phyloP scores from a whole-genome alignment of 768 basidiomycete species.

The Tylopilus sp. region DNA sequence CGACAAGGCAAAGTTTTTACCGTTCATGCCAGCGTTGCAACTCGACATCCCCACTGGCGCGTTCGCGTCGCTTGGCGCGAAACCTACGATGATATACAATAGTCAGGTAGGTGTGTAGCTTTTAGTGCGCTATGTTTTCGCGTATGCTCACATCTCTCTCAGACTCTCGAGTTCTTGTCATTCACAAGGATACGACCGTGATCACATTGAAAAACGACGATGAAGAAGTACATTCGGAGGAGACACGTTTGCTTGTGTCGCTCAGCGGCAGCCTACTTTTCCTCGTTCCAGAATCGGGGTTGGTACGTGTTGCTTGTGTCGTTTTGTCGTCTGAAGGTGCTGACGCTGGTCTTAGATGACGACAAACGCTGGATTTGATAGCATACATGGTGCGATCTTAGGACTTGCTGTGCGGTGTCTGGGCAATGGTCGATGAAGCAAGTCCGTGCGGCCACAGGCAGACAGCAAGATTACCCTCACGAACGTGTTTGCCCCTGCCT shows the following conservation, averaged over 20 bases:
- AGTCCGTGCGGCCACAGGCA: conserved; percentile 56
- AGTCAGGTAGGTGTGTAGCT: conserved; percentile 57
- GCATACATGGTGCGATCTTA: conserved; percentile 77
- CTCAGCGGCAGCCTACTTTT: conserved; percentile 68
- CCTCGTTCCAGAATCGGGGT: conserved; percentile 68
- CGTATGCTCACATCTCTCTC: neutral
- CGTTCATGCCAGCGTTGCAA: conserved; percentile 82
- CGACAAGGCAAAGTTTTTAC: too few relatives aligned
- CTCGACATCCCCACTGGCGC: conserved; percentile 73
- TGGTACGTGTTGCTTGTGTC: conserved; percentile 47
- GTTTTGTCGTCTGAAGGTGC: neutral
- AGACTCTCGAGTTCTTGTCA: conserved; percentile 71
- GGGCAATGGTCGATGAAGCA: conserved; percentile 54
- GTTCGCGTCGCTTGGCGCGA: conserved; percentile 67
- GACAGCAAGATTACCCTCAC: conserved; percentile 62
- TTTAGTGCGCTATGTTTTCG: accelerated
- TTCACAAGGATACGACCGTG: conserved; percentile 79
- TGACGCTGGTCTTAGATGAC: conserved; percentile 39
- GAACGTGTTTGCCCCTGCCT: conserved; percentile 51
- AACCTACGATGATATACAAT: conserved; percentile 62
- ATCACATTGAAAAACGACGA: conserved; percentile 77
- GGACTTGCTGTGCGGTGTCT: conserved; percentile 71
- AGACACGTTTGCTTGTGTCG: conserved; percentile 74
- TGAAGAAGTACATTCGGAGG: conserved; percentile 64
- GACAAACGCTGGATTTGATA: conserved; percentile 79